Base-by-base conservation (phyloP, 768 basidiomycete genomes). In the Tricholoma flavovirens region DNA sequence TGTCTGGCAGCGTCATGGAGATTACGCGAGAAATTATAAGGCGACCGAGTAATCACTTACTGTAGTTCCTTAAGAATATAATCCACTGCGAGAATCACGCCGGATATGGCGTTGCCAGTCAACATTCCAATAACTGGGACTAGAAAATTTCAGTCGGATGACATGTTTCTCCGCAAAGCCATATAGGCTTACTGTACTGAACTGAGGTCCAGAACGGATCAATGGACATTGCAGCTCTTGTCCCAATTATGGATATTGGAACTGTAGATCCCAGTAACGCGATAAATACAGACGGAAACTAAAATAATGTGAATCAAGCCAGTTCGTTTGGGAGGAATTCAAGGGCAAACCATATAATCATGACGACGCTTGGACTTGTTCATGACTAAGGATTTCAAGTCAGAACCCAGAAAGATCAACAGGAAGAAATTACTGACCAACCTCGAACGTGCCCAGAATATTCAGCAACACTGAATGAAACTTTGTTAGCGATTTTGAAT, bases 91-190 rank as follows among this genome's bases (percentile, higher is more conserved):
- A 94, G 82, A 2, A 90, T 84, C 6, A 93, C 80, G 0, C 84
- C 83, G 0, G 86, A 85, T 51, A 94, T 86, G 1, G 89, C 85
- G 53, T 80, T 83, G 1, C 91, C 91, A 38, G 90, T 87, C 2
- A 93, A 75, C 93, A 93, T 94, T 7, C 93, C 90, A 7, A 91
- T 78, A 53, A 92, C 82, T 5, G 88, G 90, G 51, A 93, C 90
- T 91, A 50, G 29, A 19, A 46, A 2, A 19, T 5, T 38, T 38
- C 12, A 51, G 58, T 32, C 24, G 43, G 12, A 24, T 26, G 54
- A 59, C 14, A 14, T 17, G 32, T 26, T 26, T 26, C 14, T 35
- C 19, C 40, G 17, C n/a, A 24, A 12, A 17, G 51, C 22, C 40
- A 9, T 22, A 30, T 26, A 17, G 3, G 62, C 84, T 42, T 57